Evolutionary conservation across 1,139 yeast genomes (phyloP).

Genomic region (Zygosaccharomyces pseudobailii): DNA sequence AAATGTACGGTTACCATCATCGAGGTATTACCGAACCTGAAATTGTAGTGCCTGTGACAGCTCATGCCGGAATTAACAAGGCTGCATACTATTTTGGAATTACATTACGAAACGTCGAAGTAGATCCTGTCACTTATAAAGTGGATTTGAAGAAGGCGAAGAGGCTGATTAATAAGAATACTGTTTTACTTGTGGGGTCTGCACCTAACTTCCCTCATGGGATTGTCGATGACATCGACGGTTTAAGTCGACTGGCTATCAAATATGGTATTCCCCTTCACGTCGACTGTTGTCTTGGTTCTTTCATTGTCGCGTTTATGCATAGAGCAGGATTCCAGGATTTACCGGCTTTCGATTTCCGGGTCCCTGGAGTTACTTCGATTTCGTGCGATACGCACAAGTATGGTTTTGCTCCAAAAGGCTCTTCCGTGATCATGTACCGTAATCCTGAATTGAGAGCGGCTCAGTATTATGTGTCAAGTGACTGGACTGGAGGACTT

Average conservation of each 20-base stretch:
- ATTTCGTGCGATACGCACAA: constrained; percentile 97
- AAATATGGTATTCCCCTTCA: constrained; percentile 72
- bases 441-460: constrained; percentile 60
- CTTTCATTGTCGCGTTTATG: constrained; percentile 80
- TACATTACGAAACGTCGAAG: constrained; percentile 72
- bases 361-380: constrained; percentile 92
- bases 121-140: constrained; percentile 62
- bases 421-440: constrained; percentile 90
- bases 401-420: constrained; percentile 97
- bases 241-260: constrained; percentile 61
- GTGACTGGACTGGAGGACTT: constrained; percentile 92
- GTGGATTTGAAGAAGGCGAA: constrained; percentile 64
- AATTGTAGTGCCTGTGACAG: constrained; percentile 80
- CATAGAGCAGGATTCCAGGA: constrained; percentile 57
- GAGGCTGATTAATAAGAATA: constrained; percentile 65
- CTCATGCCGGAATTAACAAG: constrained; percentile 94
- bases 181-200: constrained; percentile 81
- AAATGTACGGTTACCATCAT: constrained; percentile 48
- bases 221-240: constrained; percentile 81
- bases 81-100: constrained; percentile 90
- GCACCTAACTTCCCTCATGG: constrained; percentile 99
- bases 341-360: constrained; percentile 74
- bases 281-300: constrained; percentile 94
- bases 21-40: constrained; percentile 73
- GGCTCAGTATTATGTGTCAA: constrained; percentile 76